Evolutionary conservation across 164 flowering plant species (phyloP).

Genomic region (Liriodendron chinense): DNA sequence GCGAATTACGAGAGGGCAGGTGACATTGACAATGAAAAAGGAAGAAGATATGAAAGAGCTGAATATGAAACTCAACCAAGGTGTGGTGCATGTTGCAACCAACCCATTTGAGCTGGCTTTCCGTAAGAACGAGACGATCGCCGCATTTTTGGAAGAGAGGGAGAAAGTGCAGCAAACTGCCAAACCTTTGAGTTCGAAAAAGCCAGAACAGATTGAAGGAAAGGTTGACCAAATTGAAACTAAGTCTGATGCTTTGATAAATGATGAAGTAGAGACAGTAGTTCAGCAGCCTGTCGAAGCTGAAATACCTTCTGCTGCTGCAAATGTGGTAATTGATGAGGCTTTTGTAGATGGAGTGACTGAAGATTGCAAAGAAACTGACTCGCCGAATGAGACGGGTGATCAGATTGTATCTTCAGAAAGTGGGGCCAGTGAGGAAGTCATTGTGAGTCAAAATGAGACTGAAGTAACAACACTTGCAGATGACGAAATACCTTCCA

Average conservation of each 20-base stretch:
- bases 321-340: constrained; percentile 21
- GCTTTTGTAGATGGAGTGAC: constrained; percentile 23
- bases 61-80: constrained; percentile 35
- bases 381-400: constrained; percentile 16
- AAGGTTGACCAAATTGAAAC: constrained; percentile 14
- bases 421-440: constrained; percentile 20
- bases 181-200: constrained; percentile 15
- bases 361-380: constrained; percentile 18
- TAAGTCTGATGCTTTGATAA: constrained; percentile 16
- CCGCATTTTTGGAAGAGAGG: constrained; percentile 74
- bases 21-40: constrained; percentile 85
- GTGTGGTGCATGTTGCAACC: constrained; percentile 62
- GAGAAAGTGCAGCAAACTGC: constrained; percentile 34
- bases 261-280: constrained; percentile 11
- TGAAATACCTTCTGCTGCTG: constrained; percentile 14
- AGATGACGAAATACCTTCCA: constrained; percentile 9
- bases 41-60: constrained; percentile 44
- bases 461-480: background rate
- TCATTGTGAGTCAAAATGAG: constrained; percentile 20
- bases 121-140: constrained; percentile 68
- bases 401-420: constrained; percentile 24
- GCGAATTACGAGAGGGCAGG: constrained; percentile 66
- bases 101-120: constrained; percentile 92
- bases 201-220: constrained; percentile 23
- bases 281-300: constrained; percentile 5